Percentiles rank a stretch among this genome's conserved stretches.
These are phyloP conservation scores for Penicillium waksmanii DNA, from an alignment of 495 filamentous ascomycete genomes.

Conservation along the genomic window DNA sequence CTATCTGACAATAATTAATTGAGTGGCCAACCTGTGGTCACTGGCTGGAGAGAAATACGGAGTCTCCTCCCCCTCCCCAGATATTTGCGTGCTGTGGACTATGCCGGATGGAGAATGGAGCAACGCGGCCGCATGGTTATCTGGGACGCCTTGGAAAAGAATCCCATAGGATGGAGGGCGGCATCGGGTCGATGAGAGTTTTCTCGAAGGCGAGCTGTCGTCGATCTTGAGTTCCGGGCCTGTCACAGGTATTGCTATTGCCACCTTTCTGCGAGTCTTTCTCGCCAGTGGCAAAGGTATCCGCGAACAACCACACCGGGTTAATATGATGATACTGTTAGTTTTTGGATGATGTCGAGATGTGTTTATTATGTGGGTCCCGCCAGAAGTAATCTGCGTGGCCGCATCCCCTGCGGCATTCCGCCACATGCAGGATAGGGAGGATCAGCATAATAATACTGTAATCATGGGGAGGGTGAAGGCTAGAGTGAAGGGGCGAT, in stretches of 20 bases:
- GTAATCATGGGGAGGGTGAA: neutral
- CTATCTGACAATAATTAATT: neutral
- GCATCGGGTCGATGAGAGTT: neutral
- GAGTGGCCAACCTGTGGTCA: slow-evolving; percentile 3
- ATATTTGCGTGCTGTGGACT: neutral
- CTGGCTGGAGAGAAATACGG: neutral
- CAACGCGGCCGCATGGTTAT: slow-evolving; percentile 1
- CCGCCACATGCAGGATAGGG: slow-evolving; percentile 16
- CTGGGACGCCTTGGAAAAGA: neutral
- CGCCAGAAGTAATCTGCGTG: neutral
- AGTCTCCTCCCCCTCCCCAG: neutral
- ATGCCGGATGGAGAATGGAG: slow-evolving; percentile 1
- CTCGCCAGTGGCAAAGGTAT: slow-evolving; percentile 17
- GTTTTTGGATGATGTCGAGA: slow-evolving; percentile 17
- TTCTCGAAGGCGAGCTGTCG: neutral
- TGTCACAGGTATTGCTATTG: neutral
- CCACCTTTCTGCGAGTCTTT: slow-evolving; percentile 2
- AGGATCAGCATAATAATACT: neutral
- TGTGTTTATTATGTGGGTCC: slow-evolving; percentile 25
- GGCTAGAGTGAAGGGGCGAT: neutral
- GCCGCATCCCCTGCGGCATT: slow-evolving; percentile 10
- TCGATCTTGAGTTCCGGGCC: neutral
- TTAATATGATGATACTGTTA: slow-evolving; percentile 14
- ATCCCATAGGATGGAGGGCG: slow-evolving; percentile 4
- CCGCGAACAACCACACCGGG: slow-evolving; percentile 4